Percentiles rank a stretch among this genome's conserved stretches.
phyloP scores from a whole-genome alignment of 371 early-diverging fungal species.

The Mucor lusitanicus region DNA sequence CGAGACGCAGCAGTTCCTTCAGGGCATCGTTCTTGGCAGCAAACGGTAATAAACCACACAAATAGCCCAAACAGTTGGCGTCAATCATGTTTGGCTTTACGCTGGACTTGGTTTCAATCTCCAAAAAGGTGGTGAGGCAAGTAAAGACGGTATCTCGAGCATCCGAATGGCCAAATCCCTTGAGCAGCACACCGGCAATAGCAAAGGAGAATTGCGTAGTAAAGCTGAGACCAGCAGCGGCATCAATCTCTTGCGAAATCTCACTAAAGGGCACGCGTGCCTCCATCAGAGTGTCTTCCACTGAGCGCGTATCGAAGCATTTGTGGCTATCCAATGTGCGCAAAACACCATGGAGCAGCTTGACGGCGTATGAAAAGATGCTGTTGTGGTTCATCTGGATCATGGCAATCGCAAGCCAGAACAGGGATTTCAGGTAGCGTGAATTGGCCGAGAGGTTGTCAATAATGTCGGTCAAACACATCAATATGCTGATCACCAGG shows the following conservation, averaged over 20 bases:
- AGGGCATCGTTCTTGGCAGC: slow-evolving; percentile 49
- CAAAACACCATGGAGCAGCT: slow-evolving; percentile 68
- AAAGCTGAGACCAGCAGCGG: slow-evolving; percentile 61
- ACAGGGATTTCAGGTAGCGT: slow-evolving; percentile 75
- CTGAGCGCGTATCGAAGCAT: slow-evolving; percentile 48
- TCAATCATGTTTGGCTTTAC: slow-evolving; percentile 18
- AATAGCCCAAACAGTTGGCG: slow-evolving; percentile 39
- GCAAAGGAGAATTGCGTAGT: slow-evolving; percentile 71
- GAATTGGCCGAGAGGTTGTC: slow-evolving; percentile 73
- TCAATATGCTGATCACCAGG: slow-evolving; percentile 80
- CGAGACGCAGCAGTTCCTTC: slow-evolving; percentile 41
- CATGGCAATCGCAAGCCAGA: slow-evolving; percentile 88
- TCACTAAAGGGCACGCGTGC: slow-evolving; percentile 56
- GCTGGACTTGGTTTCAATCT: slow-evolving; percentile 59
- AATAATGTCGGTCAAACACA: slow-evolving; percentile 83
- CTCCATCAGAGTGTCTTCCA: slow-evolving; percentile 56
- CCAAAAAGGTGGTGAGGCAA: slow-evolving; percentile 69
- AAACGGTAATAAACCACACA: slow-evolving; percentile 50
- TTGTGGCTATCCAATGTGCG: slow-evolving; percentile 71
- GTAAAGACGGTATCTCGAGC: slow-evolving; percentile 65
- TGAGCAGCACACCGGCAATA: slow-evolving; percentile 63
- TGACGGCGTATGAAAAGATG: slow-evolving; percentile 70
- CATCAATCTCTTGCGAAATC: slow-evolving; percentile 56
- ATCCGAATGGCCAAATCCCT: slow-evolving; percentile 50
- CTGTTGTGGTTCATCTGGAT: slow-evolving; percentile 80